phyloP scores from a whole-genome alignment of 2,329 filamentous ascomycete species.

The Botryosphaeria dothidea region DNA sequence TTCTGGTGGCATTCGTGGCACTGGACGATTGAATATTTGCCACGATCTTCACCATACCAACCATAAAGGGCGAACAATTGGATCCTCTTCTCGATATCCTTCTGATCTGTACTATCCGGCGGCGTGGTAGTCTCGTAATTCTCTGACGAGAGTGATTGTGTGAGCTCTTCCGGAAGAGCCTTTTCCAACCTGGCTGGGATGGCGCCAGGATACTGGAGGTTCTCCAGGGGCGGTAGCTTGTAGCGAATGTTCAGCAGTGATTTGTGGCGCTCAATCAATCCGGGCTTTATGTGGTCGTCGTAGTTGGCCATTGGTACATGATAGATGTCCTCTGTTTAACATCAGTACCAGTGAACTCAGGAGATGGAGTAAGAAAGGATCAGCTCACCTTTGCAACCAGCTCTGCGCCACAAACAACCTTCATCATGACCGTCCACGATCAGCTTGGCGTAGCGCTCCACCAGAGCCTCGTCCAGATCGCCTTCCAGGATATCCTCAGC shows the following conservation, averaged over 20 bases:
- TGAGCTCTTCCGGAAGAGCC: constrained; percentile 13
- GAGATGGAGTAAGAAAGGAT: neutral
- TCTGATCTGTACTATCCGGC: neutral
- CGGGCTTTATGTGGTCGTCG: constrained; percentile 18
- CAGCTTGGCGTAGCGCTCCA: constrained; percentile 73
- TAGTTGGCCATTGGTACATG: constrained; percentile 48
- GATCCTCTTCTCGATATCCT: constrained; percentile 4
- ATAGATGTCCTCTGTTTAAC: constrained; percentile 59
- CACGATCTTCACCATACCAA: constrained; percentile 55
- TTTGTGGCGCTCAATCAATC: constrained; percentile 12
- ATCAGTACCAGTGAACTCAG: constrained; percentile 14
- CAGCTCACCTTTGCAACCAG: constrained; percentile 76
- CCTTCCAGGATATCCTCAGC: constrained; percentile 38
- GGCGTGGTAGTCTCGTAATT: constrained; percentile 4
- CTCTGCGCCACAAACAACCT: constrained; percentile 81
- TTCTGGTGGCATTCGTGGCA: constrained; percentile 87
- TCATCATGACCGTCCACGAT: constrained; percentile 76
- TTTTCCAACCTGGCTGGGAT: constrained; percentile 1
- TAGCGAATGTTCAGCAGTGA: constrained; percentile 16
- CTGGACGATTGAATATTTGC: constrained; percentile 70
- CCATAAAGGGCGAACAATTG: constrained; percentile 44
- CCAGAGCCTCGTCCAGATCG: constrained; percentile 62
- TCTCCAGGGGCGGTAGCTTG: constrained; percentile 1
- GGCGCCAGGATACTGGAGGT: constrained; percentile 11
- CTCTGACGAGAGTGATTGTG: constrained; percentile 2